Evolutionary conservation across 1,139 yeast genomes (phyloP), one percentile per base, ranked within the genome.

Genomic region (Kodamaea anthophila): DNA sequence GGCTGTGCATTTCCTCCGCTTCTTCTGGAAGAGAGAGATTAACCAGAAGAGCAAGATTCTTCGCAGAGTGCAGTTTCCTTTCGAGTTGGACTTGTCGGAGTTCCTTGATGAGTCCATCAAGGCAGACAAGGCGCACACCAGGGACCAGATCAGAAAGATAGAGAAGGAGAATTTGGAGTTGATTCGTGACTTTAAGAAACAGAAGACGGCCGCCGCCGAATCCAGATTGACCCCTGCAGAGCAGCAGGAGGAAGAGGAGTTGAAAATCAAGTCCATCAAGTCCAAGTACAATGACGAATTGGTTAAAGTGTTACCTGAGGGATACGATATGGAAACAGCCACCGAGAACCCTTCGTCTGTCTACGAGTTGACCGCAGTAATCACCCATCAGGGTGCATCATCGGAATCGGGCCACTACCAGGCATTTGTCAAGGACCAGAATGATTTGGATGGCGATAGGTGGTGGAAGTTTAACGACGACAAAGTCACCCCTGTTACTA

Each of bases 321-420:
- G 42, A 9, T 52, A 47, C 31, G 44, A 52, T 32, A 38, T 58
- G 28, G 55, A 56, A 4, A 53, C 56, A 23, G 60, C 70, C 4
- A 83, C 87, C 11, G 88, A 84, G 44, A 88, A 88, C 49, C 91
- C 95, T 3, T 80, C 94, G 1, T 86, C 93, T 2, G 73, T 91
- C 22, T 91, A 91, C 51, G 87, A 86, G 43, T 71, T 93, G 41
- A 65, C 66, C 30, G 91, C 95, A 1, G 75, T 91, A 15, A 76
- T 91, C 36, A 87, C 97, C 2, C 99, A 91, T 58, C 83, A 81
- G 47, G 99, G 99, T 27, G 81, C 96, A 4, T 78, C 88, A 29
- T 96, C 98, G 0, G 97, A 93, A 54, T 82, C 96, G 22, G 99
- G 99, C 4, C 99, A 91, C 55, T 91, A 93, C 54, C 96, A 87